Evolutionary conservation across 345 rosid species (phyloP).

Genomic region (Xanthoceras sorbifolium): DNA sequence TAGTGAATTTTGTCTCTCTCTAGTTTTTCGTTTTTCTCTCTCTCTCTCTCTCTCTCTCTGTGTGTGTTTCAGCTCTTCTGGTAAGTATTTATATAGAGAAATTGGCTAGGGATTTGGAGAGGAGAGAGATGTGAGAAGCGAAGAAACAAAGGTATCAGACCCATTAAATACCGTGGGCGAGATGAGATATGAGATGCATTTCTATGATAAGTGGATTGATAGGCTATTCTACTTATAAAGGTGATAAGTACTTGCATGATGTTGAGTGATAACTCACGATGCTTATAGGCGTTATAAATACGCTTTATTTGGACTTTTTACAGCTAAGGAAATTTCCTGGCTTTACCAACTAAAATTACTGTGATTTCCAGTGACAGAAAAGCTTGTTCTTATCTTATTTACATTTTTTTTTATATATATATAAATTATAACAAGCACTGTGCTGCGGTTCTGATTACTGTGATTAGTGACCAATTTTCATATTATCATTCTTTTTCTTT

Average conservation of each 20-base stretch:
- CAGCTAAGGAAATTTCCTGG: not conserved
- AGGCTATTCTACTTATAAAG: accelerated
- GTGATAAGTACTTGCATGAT: accelerated
- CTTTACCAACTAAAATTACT: not conserved
- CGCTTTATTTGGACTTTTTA: not conserved
- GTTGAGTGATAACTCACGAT: accelerated
- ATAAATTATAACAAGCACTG: too few relatives aligned
- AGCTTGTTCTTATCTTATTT: not conserved
- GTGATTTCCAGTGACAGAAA: not conserved
- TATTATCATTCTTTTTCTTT: too few relatives aligned
- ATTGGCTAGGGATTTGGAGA: conserved; percentile 54
- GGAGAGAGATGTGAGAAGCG: conserved; percentile 18
- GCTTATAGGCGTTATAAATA: conserved; percentile 7
- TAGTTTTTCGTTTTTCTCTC: not conserved
- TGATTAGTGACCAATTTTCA: too few relatives aligned
- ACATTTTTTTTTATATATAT: not conserved
- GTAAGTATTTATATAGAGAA: conserved; percentile 48
- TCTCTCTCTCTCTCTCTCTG: conserved; percentile 24
- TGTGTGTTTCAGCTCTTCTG: conserved; percentile 24
- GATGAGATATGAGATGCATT: conserved; percentile 30
- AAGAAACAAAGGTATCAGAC: conserved; percentile 30
- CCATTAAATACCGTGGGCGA: conserved; percentile 41
- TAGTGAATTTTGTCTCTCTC: conserved; percentile 22
- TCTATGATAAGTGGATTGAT: conserved; percentile 9
- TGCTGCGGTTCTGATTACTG: too few relatives aligned